Percentiles rank a stretch among this genome's conserved stretches.
Evolutionary conservation across 345 rosid genomes (phyloP).

Genomic region (Eucalyptus regnans): DNA sequence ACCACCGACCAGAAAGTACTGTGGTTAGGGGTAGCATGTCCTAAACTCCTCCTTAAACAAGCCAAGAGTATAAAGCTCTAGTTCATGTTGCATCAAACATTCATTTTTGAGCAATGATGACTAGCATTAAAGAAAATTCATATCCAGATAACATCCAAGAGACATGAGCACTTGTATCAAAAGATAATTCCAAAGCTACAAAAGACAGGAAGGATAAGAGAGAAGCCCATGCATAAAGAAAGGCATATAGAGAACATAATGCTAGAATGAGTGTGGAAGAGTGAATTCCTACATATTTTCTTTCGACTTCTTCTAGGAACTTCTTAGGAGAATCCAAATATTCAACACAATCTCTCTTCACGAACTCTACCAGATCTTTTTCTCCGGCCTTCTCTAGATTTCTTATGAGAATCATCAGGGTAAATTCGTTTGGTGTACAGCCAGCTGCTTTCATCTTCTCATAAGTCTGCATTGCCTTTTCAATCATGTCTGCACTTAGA

Average conservation of each 20-base stretch:
- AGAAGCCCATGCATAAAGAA: not conserved
- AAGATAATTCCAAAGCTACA: not conserved
- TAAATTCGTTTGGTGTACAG: constrained; percentile 30
- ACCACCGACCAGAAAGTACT: not conserved
- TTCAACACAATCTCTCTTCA: constrained; percentile 37
- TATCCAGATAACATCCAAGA: not conserved
- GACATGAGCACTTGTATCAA: not conserved
- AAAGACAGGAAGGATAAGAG: not conserved
- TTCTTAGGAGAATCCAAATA: constrained; percentile 36
- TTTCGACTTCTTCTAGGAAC: constrained; percentile 31
- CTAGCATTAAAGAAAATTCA: not conserved
- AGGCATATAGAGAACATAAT: not conserved
- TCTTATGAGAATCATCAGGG: constrained; percentile 42
- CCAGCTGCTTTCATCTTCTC: constrained; percentile 29
- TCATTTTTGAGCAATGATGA: not conserved
- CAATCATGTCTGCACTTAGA: constrained; percentile 22
- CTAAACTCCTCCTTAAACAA: not conserved
- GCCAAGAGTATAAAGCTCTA: not conserved
- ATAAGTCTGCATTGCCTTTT: constrained; percentile 44
- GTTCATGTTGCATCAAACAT: not conserved
- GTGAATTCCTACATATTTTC: constrained; percentile 13
- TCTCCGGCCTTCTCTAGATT: constrained; percentile 37
- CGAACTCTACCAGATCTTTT: constrained; percentile 17
- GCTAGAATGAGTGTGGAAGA: not conserved
- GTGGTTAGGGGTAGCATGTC: not conserved